Conservation (phyloP, 129 eudicot genomes). For the Flaveria bidentis region DNA sequence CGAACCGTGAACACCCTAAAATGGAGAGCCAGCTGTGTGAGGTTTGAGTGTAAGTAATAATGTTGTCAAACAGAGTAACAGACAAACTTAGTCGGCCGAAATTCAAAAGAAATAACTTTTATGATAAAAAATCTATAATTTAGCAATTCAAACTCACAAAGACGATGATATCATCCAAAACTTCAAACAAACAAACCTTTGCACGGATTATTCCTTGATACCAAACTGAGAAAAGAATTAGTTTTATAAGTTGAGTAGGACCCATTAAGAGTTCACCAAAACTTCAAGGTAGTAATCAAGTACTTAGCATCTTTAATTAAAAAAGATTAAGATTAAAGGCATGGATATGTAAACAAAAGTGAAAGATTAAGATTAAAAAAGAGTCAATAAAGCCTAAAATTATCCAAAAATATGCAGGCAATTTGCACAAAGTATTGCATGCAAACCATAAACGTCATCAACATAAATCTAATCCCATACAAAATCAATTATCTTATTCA, state of each 20-base stretch:
- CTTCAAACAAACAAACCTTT: slow-evolving; percentile 23
- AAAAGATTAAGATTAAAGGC: neutral
- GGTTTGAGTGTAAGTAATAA: neutral
- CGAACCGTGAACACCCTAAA: neutral
- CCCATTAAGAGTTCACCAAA: slow-evolving; percentile 25
- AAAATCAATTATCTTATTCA: neutral
- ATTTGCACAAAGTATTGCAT: slow-evolving; percentile 25
- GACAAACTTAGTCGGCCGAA: neutral
- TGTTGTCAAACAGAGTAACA: neutral
- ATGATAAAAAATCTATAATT: neutral
- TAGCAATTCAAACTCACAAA: slow-evolving; percentile 8
- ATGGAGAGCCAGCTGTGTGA: neutral
- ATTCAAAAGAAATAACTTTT: neutral
- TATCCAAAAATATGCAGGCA: slow-evolving; percentile 20
- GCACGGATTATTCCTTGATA: slow-evolving; percentile 30
- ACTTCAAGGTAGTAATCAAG: slow-evolving; percentile 29
- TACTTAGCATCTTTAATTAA: neutral
- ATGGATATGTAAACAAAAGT: neutral
- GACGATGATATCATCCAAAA: slow-evolving; percentile 28
- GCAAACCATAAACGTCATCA: slow-evolving; percentile 30
- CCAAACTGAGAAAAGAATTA: slow-evolving; percentile 31
- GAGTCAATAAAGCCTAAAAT: slow-evolving; percentile 23
- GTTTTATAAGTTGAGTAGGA: slow-evolving; percentile 26
- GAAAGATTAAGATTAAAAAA: slow-evolving; percentile 22
- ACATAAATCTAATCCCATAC: slow-evolving; percentile 11